Evolutionary conservation across 2,329 filamentous ascomycete species (phyloP).

Genomic region (Monilinia polystroma): DNA sequence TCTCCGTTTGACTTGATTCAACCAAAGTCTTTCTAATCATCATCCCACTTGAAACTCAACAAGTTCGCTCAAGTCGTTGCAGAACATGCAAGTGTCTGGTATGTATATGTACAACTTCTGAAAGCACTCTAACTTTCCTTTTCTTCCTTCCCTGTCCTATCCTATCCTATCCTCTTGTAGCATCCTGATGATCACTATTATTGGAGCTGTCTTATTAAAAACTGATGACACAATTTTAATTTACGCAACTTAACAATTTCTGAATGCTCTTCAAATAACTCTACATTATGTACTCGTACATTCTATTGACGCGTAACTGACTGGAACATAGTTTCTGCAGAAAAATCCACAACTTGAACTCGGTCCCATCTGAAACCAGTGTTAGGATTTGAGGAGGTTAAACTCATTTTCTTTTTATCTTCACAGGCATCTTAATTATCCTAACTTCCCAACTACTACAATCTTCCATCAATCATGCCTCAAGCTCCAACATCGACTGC

Average conservation of each 20-base stretch:
- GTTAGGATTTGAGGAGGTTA: conserved; percentile 5
- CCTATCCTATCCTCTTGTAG: conserved; percentile 1
- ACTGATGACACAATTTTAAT: conserved; percentile 32
- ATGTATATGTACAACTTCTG: conserved; percentile 6
- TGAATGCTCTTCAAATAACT: conserved; percentile 25
- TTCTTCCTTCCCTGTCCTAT: neutral
- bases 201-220: conserved; percentile 34
- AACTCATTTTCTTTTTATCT: neutral
- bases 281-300: neutral
- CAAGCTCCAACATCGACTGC: conserved; percentile 25
- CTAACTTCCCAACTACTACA: conserved; percentile 1
- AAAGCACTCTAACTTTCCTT: neutral
- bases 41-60: conserved; percentile 2
- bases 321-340: conserved; percentile 14
- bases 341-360: conserved; percentile 12
- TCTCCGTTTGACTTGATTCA: conserved; percentile 1
- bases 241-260: conserved; percentile 31
- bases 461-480: conserved; percentile 11
- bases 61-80: neutral
- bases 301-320: conserved; percentile 18
- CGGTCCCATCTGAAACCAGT: conserved; percentile 8
- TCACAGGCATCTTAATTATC: neutral
- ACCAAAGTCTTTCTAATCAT: neutral
- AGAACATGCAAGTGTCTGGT: conserved; percentile 16
- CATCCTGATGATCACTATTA: conserved; percentile 33